These are phyloP conservation scores for Jacaranda copaia DNA, from an alignment of 257 asterid species.

Conservation along the genomic window DNA sequence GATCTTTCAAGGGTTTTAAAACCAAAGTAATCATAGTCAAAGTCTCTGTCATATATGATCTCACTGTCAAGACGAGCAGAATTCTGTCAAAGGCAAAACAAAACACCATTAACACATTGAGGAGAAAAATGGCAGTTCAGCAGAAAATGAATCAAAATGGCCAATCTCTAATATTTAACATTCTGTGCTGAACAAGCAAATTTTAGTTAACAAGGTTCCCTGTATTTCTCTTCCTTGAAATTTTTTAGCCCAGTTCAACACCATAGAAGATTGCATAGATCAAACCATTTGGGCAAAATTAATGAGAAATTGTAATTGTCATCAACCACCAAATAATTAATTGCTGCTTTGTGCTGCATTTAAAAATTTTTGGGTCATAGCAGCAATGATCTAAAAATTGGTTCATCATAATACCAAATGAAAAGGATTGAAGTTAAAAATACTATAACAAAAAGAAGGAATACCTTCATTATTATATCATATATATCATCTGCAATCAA, in stretches of 20 bases:
- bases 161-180: not conserved
- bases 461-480: slow-evolving; percentile 87
- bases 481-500: slow-evolving; percentile 89
- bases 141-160: not conserved
- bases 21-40: slow-evolving; percentile 94
- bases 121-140: not conserved
- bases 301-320: not conserved
- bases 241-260: not conserved
- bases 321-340: not conserved
- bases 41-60: slow-evolving; percentile 92
- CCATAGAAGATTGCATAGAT: not conserved
- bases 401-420: not conserved
- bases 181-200: not conserved
- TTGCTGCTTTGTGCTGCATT: not conserved
- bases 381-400: not conserved
- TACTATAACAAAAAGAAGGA: not conserved
- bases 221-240: not conserved
- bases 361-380: not conserved
- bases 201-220: too few species aligned
- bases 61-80: slow-evolving; percentile 90
- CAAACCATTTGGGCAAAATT: not conserved
- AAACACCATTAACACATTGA: slow-evolving; percentile 7
- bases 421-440: not conserved
- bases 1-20: slow-evolving; percentile 96
- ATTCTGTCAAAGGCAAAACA: slow-evolving; percentile 54